phyloP scores from a whole-genome alignment of 116 monocot genomes.

The Dioscorea cayenensis region DNA sequence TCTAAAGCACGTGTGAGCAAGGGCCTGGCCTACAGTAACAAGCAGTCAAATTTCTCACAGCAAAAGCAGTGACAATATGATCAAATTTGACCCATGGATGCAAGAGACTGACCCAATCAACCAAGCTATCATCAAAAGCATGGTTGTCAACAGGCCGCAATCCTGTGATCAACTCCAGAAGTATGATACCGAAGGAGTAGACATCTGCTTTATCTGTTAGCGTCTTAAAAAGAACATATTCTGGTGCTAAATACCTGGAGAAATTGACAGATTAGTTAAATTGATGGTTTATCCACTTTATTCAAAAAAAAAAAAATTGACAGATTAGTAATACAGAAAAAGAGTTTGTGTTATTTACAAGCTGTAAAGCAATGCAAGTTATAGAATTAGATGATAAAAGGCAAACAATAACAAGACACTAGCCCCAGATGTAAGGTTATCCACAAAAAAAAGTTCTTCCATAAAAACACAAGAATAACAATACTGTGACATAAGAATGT shows the following conservation, averaged over 20 bases:
- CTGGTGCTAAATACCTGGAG: constrained; percentile 58
- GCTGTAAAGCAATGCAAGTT: no score
- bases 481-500: no score
- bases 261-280: not conserved
- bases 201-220: constrained; percentile 65
- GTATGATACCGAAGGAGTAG: constrained; percentile 64
- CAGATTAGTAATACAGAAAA: not conserved
- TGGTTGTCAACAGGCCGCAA: constrained; percentile 42
- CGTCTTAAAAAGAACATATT: constrained; percentile 60
- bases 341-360: not conserved
- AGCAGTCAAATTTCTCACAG: not conserved
- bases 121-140: constrained; percentile 54
- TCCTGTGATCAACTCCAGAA: constrained; percentile 64
- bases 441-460: no score
- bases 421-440: no score
- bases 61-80: not conserved
- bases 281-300: no score
- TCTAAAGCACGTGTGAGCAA: constrained; percentile 30
- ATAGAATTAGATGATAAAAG: no score
- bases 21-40: constrained; percentile 52
- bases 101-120: constrained; percentile 60
- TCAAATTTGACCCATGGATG: not conserved
- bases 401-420: no score
- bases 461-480: no score
- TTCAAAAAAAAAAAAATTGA: no score